phyloP scores from a whole-genome alignment of 2,329 filamentous ascomycete species.

The Phyllosticta ampelicida region DNA sequence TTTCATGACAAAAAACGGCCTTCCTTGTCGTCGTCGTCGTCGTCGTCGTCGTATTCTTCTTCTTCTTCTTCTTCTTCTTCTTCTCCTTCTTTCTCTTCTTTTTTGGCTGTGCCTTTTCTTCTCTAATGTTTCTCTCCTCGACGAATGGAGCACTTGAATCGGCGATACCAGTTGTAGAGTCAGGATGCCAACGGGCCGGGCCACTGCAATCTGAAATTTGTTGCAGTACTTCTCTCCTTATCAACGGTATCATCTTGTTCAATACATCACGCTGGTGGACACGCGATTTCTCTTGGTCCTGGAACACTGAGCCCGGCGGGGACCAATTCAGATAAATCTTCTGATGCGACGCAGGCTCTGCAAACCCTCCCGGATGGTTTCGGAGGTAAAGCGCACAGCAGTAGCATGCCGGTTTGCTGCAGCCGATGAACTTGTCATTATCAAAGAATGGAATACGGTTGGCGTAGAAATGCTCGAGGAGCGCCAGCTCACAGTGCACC shows the following conservation, averaged over 20 bases:
- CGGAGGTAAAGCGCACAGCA: constrained; percentile 10
- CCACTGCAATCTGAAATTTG: not conserved
- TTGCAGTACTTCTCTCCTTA: not conserved
- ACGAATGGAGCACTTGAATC: not conserved
- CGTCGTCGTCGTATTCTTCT: too few species aligned
- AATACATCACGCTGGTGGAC: not conserved
- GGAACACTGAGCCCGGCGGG: constrained; percentile 1
- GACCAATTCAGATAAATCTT: constrained; percentile 9
- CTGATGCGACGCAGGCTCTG: constrained; percentile 4
- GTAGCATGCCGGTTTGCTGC: constrained; percentile 11
- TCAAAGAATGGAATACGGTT: not conserved
- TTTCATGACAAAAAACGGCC: too few species aligned
- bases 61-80: too few species aligned
- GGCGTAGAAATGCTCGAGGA: not conserved
- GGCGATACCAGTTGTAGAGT: not conserved
- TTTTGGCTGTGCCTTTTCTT: too few species aligned
- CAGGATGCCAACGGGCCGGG: not conserved
- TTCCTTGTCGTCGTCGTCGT: too few species aligned
- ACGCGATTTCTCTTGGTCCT: not conserved
- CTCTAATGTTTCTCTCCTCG: too few species aligned
- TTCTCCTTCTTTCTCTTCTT: too few species aligned
- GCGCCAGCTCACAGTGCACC: not conserved
- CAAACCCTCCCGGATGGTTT: constrained; percentile 2
- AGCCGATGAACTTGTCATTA: constrained; percentile 11
- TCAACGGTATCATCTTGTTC: not conserved